Base-by-base conservation (phyloP, 805 yeast genomes). In the Pichia deserticola region DNA sequence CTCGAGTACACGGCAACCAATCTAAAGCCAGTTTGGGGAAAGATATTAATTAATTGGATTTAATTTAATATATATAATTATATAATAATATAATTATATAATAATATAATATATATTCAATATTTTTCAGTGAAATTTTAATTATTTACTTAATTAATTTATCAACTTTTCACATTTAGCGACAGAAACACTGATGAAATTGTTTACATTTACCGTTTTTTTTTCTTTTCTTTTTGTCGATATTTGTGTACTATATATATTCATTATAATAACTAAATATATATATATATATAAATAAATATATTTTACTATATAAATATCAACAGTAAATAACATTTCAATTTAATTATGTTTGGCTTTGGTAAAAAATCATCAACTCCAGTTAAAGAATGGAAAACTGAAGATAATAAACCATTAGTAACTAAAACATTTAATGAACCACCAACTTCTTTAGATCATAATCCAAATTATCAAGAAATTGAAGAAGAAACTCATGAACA, bases 361-460 rank as follows among this genome's bases (percentile, higher is more conserved):
- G 66, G 68, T 13, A 55, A 46, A 40, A 62, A 57, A 39, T 28
- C 51, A 29, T 8, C 45, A 7, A 37, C 54, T 8, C 53, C 50
- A 5, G 54, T 51, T 40, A 61, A 57, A 32, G 60, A 52, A 9
- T 65, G 69, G 69, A 54, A 60, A 10, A 55, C 56, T 3, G 63
- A 63, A 40, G 50, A 49, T 4, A 58, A 57, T 12, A 53, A 57
- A 32, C 60, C 63, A 1, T 41, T 52, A 10, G 53, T 52, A 7
- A 45, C 61, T 6, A 44, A 46, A 30, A 92, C 93, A 1, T 81
- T 86, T 54, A 72, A 70, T 35, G 60, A 62, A 7, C 79, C 87
- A 2, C 76, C 83, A 5, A 60, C 67, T 1, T 51, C 50, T 2
- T 33, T 53, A 25, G 43, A 52, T 4, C 28, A 44, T 15, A 65